Base-by-base conservation (phyloP, 140 eudicot genomes). In the Stevia rebaudiana region DNA sequence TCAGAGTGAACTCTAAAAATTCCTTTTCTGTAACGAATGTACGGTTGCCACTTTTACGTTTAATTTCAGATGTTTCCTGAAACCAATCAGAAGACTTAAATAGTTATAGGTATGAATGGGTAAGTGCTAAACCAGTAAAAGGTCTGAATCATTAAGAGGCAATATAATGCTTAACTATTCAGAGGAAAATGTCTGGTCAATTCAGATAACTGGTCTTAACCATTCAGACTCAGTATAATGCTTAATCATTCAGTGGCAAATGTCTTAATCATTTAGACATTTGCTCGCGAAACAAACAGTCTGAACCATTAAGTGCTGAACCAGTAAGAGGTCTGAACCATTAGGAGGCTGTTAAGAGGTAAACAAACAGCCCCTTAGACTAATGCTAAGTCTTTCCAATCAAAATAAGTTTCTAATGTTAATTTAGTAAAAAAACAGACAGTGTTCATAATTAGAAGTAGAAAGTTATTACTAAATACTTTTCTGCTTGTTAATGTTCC, bases 1-100 rank as follows among this genome's bases (percentile, higher is more conserved):
- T 87, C 72, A 91, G 25, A 55, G 96, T 87, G 79, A 91, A 91
- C 87, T 87, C 98, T 72, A 91, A 71, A 66, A 82, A 85, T 76
- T 91, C 98, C 76, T 81, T 85, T 66, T 91, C 98, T 23, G 98
- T 54, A 78, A 81, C 88, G 42, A 81, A 79, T 68, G 89, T 72
- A 13, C 87, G 95, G 62, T 84, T 91, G 49, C 79, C 61, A 70
- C 67, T 91, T 76, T 88, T 91, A 49, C 88, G 95, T 75, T 91
- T 87, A 17, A 61, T 92, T 82, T 91, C 92, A 24, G 84, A 42
- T 22, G 77, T 50, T 67, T 85, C 95, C 98, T 91, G 84, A 42
- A 22, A 72, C 11, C 12, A 4, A 28, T 1, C 33, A 2, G 4
- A 28, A 28, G 33, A 28, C 33, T 28, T 28, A 28, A 28, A 28